These are phyloP conservation scores for Rossbeevera mucosa DNA, from an alignment of 768 basidiomycete genomes.

Conservation along the genomic window DNA sequence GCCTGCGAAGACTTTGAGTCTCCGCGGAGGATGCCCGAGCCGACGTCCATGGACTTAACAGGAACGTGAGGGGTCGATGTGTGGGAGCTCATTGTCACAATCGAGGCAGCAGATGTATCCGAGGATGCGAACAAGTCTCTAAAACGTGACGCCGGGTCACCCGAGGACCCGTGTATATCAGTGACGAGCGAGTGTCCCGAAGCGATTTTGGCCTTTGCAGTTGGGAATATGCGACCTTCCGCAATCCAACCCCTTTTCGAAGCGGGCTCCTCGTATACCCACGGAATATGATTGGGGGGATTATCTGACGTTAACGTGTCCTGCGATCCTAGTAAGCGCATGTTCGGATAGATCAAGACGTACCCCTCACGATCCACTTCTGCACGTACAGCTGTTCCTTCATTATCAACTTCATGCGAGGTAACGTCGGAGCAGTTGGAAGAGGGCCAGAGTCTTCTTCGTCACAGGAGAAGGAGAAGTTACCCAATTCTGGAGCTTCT, in stretches of 20 bases:
- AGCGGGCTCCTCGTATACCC: conserved; percentile 22
- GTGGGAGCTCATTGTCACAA: not conserved
- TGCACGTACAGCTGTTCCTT: conserved; percentile 32
- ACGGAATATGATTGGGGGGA: conserved; percentile 29
- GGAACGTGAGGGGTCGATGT: not conserved
- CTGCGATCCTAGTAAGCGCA: conserved; percentile 15
- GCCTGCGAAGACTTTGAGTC: not conserved
- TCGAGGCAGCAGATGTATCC: conserved; percentile 2
- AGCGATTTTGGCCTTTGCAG: conserved; percentile 6
- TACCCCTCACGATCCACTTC: conserved; percentile 32
- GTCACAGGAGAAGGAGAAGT: conserved; percentile 15
- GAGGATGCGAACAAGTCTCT: not conserved
- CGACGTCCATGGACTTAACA: conserved; percentile 9
- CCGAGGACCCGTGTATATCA: not conserved
- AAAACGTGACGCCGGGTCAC: conserved; percentile 1
- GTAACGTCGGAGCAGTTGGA: conserved; percentile 31
- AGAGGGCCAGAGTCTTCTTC: conserved; percentile 15
- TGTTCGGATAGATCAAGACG: not conserved
- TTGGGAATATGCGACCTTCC: conserved; percentile 29
- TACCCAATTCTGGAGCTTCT: conserved; percentile 18
- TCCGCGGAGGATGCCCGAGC: conserved; percentile 1
- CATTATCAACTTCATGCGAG: conserved; percentile 34
- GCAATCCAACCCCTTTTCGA: conserved; percentile 25
- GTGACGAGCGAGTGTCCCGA: not conserved
- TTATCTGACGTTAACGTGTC: conserved; percentile 14